Evolutionary conservation across 345 rosid species (phyloP), one percentile per base, ranked within the genome.

Genomic region (Dovyalis caffra): DNA sequence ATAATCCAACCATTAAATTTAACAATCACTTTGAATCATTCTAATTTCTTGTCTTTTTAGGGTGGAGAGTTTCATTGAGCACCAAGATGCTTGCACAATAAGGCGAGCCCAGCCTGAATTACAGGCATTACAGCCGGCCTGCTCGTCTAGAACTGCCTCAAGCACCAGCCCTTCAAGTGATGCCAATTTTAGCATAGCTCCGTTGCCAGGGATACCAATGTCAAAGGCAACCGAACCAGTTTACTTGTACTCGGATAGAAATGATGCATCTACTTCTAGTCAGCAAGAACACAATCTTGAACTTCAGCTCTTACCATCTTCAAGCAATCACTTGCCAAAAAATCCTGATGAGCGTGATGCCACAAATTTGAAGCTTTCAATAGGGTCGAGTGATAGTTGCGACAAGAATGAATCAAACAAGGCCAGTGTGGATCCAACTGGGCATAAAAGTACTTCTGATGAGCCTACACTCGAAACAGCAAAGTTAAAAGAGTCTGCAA

Each of bases 31-130:
- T 71, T 62, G 74, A 76, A 64, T 70, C 32, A 70, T 77, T 70
- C 73, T 11, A 29, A 10, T 62, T 73, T 66, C 75, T 45, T 26
- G 37, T 63, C 20, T 23, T 79, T 72, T 43, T 74, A 92, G 95
- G 85, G 95, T 90, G 40, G 95, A 92, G 86, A 92, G 94, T 83
- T 92, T 90, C 78, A 92, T 92, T 10, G 97, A 92, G 53, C 97
- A 92, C 73, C 97, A 92, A 83, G 97, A 92, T 76, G 86, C 78
- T 43, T 92, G 97, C 53, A 83, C 86, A 15, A 78, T 86, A 72
- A 86, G 89, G 64, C 79, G 81, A 76, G 80, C 74, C 74, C 91
- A 88, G 76, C 83, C 83, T 6, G 93, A 87, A 21, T 74, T 81
- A 32, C 82, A 79, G 63, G 72, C 80, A 2, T 62, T 80, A 25